Percentiles rank a stretch among this genome's conserved stretches.
Evolutionary conservation across 2,329 filamentous ascomycete species (phyloP).

Genomic region (Phialemoniopsis sp.): DNA sequence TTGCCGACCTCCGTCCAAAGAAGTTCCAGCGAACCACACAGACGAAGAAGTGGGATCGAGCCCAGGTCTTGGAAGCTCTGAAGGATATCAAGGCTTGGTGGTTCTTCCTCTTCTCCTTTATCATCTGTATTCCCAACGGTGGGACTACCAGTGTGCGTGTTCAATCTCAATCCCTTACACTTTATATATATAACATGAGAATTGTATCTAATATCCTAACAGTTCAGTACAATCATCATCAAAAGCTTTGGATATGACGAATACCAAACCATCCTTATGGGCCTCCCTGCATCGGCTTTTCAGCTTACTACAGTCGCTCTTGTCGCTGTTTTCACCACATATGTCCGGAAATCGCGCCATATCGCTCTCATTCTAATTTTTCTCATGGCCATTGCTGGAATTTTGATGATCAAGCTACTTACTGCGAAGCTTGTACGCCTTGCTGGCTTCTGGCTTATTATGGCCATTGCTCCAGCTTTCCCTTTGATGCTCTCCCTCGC

Average conservation of each 20-base stretch:
- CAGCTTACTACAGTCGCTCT: not conserved
- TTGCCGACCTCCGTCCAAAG: not conserved
- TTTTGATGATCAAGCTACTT: slow-evolving; percentile 1
- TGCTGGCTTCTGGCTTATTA: slow-evolving; percentile 50
- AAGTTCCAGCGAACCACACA: slow-evolving; percentile 1
- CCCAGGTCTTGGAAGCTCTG: slow-evolving; percentile 20
- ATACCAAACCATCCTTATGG: slow-evolving; percentile 1
- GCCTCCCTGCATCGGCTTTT: slow-evolving; percentile 1
- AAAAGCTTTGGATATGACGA: slow-evolving; percentile 1
- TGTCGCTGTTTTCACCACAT: not conserved
- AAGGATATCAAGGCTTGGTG: slow-evolving; percentile 24
- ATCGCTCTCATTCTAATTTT: not conserved
- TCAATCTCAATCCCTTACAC: no score
- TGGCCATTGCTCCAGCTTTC: slow-evolving; percentile 47
- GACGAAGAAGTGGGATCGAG: slow-evolving; percentile 1
- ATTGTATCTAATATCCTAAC: no score
- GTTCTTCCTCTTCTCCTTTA: slow-evolving; percentile 9
- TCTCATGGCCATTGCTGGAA: slow-evolving; percentile 1
- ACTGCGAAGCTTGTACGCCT: not conserved
- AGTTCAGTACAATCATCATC: slow-evolving; percentile 2
- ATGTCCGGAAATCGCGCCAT: not conserved
- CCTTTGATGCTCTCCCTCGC: slow-evolving; percentile 52
- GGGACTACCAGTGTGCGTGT: not conserved
- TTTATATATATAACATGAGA: no score
- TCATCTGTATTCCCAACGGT: slow-evolving; percentile 3